phyloP scores from a whole-genome alignment of 2,329 filamentous ascomycete species.

The Venturia asperata region DNA sequence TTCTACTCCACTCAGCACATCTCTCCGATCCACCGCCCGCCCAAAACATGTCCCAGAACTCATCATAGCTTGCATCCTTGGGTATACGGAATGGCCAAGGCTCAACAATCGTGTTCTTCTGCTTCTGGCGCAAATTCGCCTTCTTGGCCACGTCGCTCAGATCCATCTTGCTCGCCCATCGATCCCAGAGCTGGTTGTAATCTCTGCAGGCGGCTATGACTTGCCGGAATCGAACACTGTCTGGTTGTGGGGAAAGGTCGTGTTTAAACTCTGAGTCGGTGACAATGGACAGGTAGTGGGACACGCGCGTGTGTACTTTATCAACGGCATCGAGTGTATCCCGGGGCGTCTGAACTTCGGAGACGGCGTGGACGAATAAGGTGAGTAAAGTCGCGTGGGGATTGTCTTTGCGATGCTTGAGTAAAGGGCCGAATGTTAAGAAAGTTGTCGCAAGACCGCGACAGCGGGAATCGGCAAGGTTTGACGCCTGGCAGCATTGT shows the following conservation, averaged over 20 bases:
- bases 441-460: slow-evolving; percentile 28
- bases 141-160: slow-evolving; percentile 19
- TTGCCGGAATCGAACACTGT: slow-evolving; percentile 21
- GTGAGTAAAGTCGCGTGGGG: slow-evolving; percentile 37
- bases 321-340: background rate
- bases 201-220: slow-evolving; percentile 15
- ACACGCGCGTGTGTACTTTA: background rate
- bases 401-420: slow-evolving; percentile 31
- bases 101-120: slow-evolving; percentile 29
- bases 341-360: slow-evolving; percentile 22
- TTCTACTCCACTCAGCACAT: background rate
- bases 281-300: background rate
- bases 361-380: slow-evolving; percentile 36
- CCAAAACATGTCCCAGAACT: slow-evolving; percentile 26
- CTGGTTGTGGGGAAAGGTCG: slow-evolving; percentile 11
- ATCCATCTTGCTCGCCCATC: slow-evolving; percentile 17
- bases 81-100: slow-evolving; percentile 30
- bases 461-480: slow-evolving; percentile 35
- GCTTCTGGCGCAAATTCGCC: slow-evolving; percentile 26
- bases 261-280: slow-evolving; percentile 17
- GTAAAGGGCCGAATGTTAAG: slow-evolving; percentile 28
- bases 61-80: slow-evolving; percentile 26
- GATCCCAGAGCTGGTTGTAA: slow-evolving; percentile 21
- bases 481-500: slow-evolving; percentile 30
- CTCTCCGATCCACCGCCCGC: background rate